Conservation (phyloP, 768 basidiomycete species). For the Boletus coccyginus region DNA sequence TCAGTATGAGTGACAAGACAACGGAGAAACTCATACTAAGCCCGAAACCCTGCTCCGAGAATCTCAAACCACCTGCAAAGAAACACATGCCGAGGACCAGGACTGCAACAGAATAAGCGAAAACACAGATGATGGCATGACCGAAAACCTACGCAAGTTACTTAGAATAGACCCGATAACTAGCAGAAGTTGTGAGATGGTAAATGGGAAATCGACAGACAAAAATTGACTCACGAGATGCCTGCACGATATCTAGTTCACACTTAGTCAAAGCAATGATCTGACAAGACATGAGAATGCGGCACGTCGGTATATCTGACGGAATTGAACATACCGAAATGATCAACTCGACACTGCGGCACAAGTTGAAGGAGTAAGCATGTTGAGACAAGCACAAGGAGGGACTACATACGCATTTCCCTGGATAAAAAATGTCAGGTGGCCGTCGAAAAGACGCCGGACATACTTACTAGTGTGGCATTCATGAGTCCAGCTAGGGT, state of each 20-base stretch:
- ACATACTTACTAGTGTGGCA: slow-evolving; percentile 64
- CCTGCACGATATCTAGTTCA: slow-evolving; percentile 76
- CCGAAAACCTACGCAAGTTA: slow-evolving; percentile 52
- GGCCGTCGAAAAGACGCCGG: neutral
- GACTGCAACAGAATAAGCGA: slow-evolving; percentile 40
- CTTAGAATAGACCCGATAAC: slow-evolving; percentile 84
- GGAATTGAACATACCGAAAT: slow-evolving; percentile 50
- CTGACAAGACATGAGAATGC: slow-evolving; percentile 32
- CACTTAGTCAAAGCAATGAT: slow-evolving; percentile 79
- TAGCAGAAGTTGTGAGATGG: slow-evolving; percentile 23
- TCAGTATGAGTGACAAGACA: neutral
- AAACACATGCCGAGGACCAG: slow-evolving; percentile 83
- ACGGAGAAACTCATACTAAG: slow-evolving; percentile 44
- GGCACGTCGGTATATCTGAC: neutral
- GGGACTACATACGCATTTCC: slow-evolving; percentile 27
- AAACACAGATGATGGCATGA: neutral
- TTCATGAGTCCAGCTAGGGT: slow-evolving; percentile 81
- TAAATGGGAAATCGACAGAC: neutral
- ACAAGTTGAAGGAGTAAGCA: neutral
- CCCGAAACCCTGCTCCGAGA: slow-evolving; percentile 76
- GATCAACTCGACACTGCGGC: slow-evolving; percentile 51
- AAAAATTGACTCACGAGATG: slow-evolving; percentile 54
- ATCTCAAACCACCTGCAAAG: slow-evolving; percentile 74
- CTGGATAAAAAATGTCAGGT: slow-evolving; percentile 7
- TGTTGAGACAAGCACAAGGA: neutral